Conservation (phyloP, 495 filamentous ascomycete species). For the Trichoderma reesei region DNA sequence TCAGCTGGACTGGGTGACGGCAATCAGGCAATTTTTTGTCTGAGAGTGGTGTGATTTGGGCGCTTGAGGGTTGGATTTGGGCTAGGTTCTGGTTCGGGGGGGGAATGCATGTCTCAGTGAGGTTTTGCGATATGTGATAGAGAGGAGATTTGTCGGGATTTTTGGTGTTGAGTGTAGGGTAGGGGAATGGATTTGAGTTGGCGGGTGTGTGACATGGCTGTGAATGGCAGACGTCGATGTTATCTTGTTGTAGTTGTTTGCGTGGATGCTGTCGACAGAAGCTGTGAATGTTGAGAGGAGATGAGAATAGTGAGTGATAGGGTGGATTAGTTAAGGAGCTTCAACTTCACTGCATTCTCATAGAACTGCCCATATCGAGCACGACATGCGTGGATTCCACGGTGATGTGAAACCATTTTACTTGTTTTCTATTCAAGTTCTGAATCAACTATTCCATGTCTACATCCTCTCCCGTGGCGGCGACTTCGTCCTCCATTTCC, state of each 20-base stretch:
- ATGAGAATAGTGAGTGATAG: too few relatives aligned
- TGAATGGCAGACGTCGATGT: too few relatives aligned
- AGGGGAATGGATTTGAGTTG: neutral
- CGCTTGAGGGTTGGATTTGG: too few relatives aligned
- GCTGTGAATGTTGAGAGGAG: too few relatives aligned
- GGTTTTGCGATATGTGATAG: neutral
- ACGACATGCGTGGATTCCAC: too few relatives aligned
- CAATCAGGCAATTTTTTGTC: neutral
- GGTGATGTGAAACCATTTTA: neutral
- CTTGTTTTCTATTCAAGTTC: conserved; percentile 2
- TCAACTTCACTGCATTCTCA: too few relatives aligned
- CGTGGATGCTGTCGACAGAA: too few relatives aligned
- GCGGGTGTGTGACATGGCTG: too few relatives aligned
- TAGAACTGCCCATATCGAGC: too few relatives aligned
- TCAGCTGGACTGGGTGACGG: neutral
- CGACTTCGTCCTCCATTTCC: conserved; percentile 22
- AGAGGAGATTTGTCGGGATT: neutral
- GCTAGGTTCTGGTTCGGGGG: too few relatives aligned
- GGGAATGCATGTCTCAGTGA: neutral
- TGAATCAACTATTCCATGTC: conserved; percentile 11
- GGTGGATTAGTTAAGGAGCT: too few relatives aligned
- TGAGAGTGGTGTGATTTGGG: neutral
- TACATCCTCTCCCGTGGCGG: conserved; percentile 12
- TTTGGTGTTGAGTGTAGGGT: neutral
- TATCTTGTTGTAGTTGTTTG: too few relatives aligned